Conservation (phyloP, 345 rosid species). For the Tarenaya hassleriana region DNA sequence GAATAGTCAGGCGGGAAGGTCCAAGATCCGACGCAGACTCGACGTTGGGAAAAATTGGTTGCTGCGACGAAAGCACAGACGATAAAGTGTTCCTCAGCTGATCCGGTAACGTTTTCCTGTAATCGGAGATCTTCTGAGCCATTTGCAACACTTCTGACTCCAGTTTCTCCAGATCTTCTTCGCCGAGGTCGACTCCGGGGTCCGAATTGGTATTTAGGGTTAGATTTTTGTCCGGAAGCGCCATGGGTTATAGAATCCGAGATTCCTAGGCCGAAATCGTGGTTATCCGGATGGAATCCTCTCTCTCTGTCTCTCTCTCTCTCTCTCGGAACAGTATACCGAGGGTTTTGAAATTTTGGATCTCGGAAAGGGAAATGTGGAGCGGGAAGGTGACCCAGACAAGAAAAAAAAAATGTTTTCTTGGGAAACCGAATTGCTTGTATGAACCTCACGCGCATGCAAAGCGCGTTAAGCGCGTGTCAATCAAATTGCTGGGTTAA, state of each 20-base stretch:
- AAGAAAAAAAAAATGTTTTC: too few relatives aligned
- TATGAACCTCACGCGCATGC: too few relatives aligned
- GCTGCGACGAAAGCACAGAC: slow-evolving; percentile 40
- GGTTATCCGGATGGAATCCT: not conserved
- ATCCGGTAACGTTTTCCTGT: slow-evolving; percentile 58
- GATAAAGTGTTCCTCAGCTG: slow-evolving; percentile 45
- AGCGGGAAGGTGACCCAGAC: too few relatives aligned
- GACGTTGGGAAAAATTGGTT: slow-evolving; percentile 28
- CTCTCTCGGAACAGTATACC: too few relatives aligned
- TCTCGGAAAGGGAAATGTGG: too few relatives aligned
- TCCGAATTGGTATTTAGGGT: slow-evolving; percentile 14
- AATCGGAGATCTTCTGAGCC: slow-evolving; percentile 56
- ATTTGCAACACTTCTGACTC: slow-evolving; percentile 53
- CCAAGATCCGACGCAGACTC: slow-evolving; percentile 35
- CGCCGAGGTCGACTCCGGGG: slow-evolving; percentile 23
- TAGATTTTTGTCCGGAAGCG: slow-evolving; percentile 1
- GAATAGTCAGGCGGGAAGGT: slow-evolving; percentile 23
- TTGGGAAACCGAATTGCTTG: too few relatives aligned
- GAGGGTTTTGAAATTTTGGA: too few relatives aligned
- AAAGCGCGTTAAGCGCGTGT: too few relatives aligned
- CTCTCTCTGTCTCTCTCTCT: too few relatives aligned
- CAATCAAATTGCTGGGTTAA: too few relatives aligned
- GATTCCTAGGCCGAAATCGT: not conserved
- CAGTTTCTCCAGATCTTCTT: slow-evolving; percentile 45
- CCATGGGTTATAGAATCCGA: not conserved